phyloP scores from a whole-genome alignment of 192 early-diverging fungal genomes.

The Mycoemilia scoparia region DNA sequence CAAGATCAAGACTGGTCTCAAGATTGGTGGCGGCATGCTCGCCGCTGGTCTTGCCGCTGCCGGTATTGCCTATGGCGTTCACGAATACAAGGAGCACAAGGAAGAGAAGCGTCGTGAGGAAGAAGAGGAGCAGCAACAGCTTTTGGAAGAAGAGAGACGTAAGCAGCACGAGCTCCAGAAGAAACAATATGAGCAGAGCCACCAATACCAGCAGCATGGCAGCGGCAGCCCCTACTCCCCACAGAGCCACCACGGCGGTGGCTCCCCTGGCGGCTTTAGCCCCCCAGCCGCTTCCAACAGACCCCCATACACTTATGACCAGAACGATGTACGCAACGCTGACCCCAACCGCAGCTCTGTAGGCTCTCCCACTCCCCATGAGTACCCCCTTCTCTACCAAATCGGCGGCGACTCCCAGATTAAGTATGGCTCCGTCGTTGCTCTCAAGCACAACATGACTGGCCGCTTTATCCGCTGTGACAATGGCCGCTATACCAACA shows the following conservation, averaged over 20 bases:
- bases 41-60: slow-evolving; percentile 8
- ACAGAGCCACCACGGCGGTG: slow-evolving; percentile 4
- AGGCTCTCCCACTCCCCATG: slow-evolving; percentile 20
- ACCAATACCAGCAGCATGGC: slow-evolving; percentile 6
- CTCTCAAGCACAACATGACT: slow-evolving; percentile 37
- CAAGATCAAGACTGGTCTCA: slow-evolving; percentile 14
- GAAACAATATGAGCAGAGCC: slow-evolving; percentile 4
- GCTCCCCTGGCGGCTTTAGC: slow-evolving; percentile 10
- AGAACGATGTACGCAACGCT: slow-evolving; percentile 22
- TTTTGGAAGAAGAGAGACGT: slow-evolving; percentile 8
- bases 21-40: slow-evolving; percentile 10
- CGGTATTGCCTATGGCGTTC: slow-evolving; percentile 17
- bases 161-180: slow-evolving; percentile 14
- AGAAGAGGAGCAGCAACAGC: slow-evolving; percentile 3
- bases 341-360: slow-evolving; percentile 17
- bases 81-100: slow-evolving; percentile 19
- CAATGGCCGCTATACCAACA: slow-evolving; percentile 18
- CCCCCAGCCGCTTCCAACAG: slow-evolving; percentile 12
- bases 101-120: slow-evolving; percentile 6
- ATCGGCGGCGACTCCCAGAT: slow-evolving; percentile 10
- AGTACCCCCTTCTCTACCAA: slow-evolving; percentile 19
- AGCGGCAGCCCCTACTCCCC: slow-evolving; percentile 8
- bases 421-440: slow-evolving; percentile 28
- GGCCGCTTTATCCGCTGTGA: slow-evolving; percentile 32
- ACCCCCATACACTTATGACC: slow-evolving; percentile 13